Conservation (phyloP, 140 eudicot species). For the Cichorium intybus region DNA sequence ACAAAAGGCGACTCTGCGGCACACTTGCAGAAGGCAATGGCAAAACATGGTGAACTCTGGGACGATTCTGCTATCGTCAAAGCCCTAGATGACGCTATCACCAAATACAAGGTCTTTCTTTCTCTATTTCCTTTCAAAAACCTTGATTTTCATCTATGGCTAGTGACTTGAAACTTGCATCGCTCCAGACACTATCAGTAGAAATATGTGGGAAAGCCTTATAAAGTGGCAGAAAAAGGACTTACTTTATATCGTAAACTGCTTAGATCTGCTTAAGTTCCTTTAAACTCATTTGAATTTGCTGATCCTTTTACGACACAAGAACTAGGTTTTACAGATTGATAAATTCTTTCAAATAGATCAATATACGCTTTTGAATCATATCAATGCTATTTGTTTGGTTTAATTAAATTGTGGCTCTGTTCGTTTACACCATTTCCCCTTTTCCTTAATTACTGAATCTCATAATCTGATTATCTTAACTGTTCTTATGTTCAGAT, state of each 20-base stretch:
- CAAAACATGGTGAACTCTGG: slow-evolving; percentile 46
- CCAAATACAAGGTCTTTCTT: slow-evolving; percentile 56
- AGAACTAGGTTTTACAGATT: slow-evolving; percentile 30
- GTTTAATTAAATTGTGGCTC: neutral
- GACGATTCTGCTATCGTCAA: slow-evolving; percentile 72
- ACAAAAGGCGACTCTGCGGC: slow-evolving; percentile 6
- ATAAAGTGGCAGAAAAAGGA: neutral
- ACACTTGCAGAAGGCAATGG: slow-evolving; percentile 35
- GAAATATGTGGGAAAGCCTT: neutral
- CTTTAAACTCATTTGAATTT: neutral
- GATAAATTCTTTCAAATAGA: no score
- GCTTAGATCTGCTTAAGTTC: neutral
- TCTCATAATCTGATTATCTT: neutral
- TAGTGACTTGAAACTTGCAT: slow-evolving; percentile 1
- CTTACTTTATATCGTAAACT: neutral
- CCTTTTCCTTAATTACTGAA: neutral
- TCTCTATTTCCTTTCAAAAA: neutral
- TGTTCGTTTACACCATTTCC: neutral
- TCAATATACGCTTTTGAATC: no score
- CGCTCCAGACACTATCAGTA: neutral
- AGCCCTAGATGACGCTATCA: slow-evolving; percentile 67
- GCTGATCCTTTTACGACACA: neutral
- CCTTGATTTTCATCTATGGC: neutral
- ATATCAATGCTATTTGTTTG: neutral
- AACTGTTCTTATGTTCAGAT: slow-evolving; percentile 30